Evolutionary conservation across 2,329 filamentous ascomycete species (phyloP).

Genomic region (Venturia carpophila): DNA sequence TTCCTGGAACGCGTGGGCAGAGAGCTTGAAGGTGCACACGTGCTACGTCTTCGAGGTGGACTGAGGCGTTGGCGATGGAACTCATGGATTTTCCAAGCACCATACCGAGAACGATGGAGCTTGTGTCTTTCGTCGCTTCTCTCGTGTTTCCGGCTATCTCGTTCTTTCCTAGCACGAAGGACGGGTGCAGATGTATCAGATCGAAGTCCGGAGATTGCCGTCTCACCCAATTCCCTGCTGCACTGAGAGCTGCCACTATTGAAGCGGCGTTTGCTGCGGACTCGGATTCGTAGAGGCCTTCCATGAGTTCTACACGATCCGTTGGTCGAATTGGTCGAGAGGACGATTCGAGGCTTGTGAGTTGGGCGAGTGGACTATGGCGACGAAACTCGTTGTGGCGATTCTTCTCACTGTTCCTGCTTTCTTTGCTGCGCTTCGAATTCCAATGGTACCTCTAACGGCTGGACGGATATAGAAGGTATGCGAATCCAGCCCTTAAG

Average conservation of each 20-base stretch:
- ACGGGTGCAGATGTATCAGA: conserved; percentile 26
- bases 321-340: background rate
- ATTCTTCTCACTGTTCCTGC: conserved; percentile 32
- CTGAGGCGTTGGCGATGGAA: conserved; percentile 18
- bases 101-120: conserved; percentile 22
- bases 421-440: conserved; percentile 34
- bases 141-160: conserved; percentile 24
- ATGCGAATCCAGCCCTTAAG: conserved; percentile 20
- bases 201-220: conserved; percentile 26
- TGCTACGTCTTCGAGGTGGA: conserved; percentile 29
- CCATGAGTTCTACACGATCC: conserved; percentile 18
- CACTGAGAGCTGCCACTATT: conserved; percentile 24
- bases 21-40: conserved; percentile 27
- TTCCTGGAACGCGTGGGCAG: background rate
- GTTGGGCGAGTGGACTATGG: conserved; percentile 20
- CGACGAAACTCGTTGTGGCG: conserved; percentile 30
- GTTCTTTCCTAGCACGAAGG: conserved; percentile 27
- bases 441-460: conserved; percentile 31
- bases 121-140: conserved; percentile 23
- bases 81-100: conserved; percentile 19
- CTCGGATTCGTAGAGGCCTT: conserved; percentile 21
- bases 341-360: background rate
- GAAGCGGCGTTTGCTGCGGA: conserved; percentile 25
- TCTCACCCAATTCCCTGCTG: conserved; percentile 23
- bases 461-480: conserved; percentile 22